Percentiles rank a stretch among this genome's conserved stretches.
phyloP scores from a whole-genome alignment of 1,284 basidiomycete species.

The Macrocystidia cucumis region DNA sequence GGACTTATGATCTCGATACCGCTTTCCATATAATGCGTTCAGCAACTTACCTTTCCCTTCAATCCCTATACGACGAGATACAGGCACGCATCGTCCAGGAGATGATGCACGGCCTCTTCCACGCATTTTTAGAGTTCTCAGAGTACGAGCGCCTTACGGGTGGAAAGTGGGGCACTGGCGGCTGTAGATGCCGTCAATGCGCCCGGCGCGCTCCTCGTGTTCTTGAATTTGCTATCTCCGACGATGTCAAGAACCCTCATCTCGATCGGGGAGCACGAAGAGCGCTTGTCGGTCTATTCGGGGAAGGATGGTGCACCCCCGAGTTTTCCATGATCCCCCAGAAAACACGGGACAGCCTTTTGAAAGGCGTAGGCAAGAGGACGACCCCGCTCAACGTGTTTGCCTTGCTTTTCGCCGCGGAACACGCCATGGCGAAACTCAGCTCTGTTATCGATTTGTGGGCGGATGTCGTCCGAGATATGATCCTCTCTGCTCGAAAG shows the following conservation, averaged over 20 bases:
- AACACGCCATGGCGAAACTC: conserved; percentile 53
- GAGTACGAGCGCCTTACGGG: conserved; percentile 67
- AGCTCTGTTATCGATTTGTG: conserved; percentile 52
- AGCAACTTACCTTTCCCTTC: conserved; percentile 75
- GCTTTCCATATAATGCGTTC: conserved; percentile 87
- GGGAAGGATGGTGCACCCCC: conserved; percentile 76
- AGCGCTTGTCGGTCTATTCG: conserved; percentile 75
- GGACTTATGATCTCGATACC: conserved; percentile 88
- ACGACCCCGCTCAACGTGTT: conserved; percentile 62
- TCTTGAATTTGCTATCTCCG: conserved; percentile 67
- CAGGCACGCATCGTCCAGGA: conserved; percentile 79
- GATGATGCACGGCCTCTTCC: conserved; percentile 85
- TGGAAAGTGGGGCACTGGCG: conserved; percentile 69
- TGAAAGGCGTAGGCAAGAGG: conserved; percentile 64
- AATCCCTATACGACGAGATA: conserved; percentile 71
- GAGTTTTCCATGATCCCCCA: conserved; percentile 70
- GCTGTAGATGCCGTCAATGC: conserved; percentile 78
- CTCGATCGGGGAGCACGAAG: conserved; percentile 67
- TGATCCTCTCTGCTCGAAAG: conserved; percentile 53
- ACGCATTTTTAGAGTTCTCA: conserved; percentile 70
- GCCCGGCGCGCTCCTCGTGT: conserved; percentile 71
- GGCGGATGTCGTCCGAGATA: conserved; percentile 58
- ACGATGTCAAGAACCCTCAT: conserved; percentile 69
- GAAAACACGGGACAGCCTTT: conserved; percentile 57
- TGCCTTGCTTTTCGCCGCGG: conserved; percentile 57